Evolutionary conservation across 768 basidiomycete genomes (phyloP), one percentile per base, ranked within the genome.

Genomic region (Rossbeevera mucosa): DNA sequence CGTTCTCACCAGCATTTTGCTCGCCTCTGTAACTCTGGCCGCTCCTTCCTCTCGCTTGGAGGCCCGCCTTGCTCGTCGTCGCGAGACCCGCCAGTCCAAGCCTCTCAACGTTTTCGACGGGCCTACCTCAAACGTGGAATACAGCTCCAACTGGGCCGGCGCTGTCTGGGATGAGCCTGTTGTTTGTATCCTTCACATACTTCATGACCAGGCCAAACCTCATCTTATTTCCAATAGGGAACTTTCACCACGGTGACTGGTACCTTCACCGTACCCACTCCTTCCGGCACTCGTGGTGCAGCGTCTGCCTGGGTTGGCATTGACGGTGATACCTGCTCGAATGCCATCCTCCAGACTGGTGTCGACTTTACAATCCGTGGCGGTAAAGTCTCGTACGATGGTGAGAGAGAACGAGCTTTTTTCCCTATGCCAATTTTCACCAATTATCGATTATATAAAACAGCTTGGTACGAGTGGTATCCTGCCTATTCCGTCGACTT

Each of bases 401-500:
- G 58, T 60, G 12, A 50, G 62, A 21, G 22, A 24, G 22, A 4
- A 20, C 9, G 0, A n/a, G n/a, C n/a, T 21, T 4, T 7, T 3
- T 21, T 14, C 6, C 14, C 36, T 2, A 14, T 14, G 29, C 24
- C 25, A 8, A 8, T 41, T 48, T 26, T 56, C 26, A 54, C 24
- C 0, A 4, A 4, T 4, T 4, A 3, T 33, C 26, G 26, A 13
- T 36, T 30, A n/a, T n/a, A n/a, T n/a, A n/a, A 11, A 40, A 47
- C 25, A 64, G 62, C 59, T 47, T 64, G 62, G 62, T 61, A 55
- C 31, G 62, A 64, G 20, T 64, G 54, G 63, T 54, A 44, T 43
- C 58, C 63, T 3, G 63, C 56, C 40, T 28, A 49, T 22, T 24
- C 51, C 22, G 47, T 53, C 36, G 48, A 57, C 24, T 26, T 26